Conservation (phyloP, 2,329 filamentous ascomycete species). For the Chaetoscypha palmicola region DNA sequence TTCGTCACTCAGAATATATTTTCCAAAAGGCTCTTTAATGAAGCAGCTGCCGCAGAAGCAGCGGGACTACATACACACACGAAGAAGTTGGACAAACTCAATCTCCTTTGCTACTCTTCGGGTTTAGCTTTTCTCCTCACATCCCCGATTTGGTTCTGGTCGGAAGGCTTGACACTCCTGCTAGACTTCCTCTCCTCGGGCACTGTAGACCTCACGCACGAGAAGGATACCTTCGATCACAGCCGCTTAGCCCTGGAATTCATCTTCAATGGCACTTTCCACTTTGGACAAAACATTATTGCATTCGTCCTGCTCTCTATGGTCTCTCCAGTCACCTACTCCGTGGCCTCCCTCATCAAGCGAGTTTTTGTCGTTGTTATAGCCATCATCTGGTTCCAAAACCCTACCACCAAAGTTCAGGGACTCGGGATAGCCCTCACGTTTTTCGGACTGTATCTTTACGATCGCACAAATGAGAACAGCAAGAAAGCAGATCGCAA, state of each 20-base stretch:
- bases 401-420: slow-evolving; percentile 75
- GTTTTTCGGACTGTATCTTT: slow-evolving; percentile 87
- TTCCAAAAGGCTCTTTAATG: slow-evolving; percentile 96
- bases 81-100: slow-evolving; percentile 91
- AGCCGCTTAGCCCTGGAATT: slow-evolving; percentile 76
- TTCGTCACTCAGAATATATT: slow-evolving; percentile 99
- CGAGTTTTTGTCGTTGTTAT: slow-evolving; percentile 94
- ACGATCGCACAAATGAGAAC: slow-evolving; percentile 84
- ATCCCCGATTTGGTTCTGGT: slow-evolving; percentile 86
- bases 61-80: slow-evolving; percentile 57
- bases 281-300: slow-evolving; percentile 93
- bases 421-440: slow-evolving; percentile 81
- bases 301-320: slow-evolving; percentile 89
- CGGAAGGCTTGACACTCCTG: slow-evolving; percentile 73
- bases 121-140: slow-evolving; percentile 86
- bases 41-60: slow-evolving; percentile 76
- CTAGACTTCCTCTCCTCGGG: slow-evolving; percentile 75
- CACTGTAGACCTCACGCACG: slow-evolving; percentile 53
- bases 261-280: slow-evolving; percentile 92
- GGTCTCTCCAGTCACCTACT: slow-evolving; percentile 95
- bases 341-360: slow-evolving; percentile 91
- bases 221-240: slow-evolving; percentile 63
- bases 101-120: slow-evolving; percentile 94
- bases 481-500: slow-evolving; percentile 81
- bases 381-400: slow-evolving; percentile 94